Conservation (phyloP, 1,284 basidiomycete species). For the Malassezia equina region DNA sequence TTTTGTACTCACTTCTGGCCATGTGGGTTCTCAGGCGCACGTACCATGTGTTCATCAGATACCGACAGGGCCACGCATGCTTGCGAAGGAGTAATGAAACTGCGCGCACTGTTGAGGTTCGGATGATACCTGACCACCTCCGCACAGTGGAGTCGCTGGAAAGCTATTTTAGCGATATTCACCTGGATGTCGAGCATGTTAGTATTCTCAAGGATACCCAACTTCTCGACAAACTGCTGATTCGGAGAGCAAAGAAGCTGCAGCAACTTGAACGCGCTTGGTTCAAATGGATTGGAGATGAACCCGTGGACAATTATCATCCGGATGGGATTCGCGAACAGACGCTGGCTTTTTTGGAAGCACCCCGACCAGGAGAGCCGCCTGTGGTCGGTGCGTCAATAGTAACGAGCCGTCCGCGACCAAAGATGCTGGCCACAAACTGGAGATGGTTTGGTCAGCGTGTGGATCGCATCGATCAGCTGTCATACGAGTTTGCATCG, state of each 20-base stretch:
- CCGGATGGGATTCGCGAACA: constrained; percentile 50
- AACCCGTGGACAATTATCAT: constrained; percentile 63
- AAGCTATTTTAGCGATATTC: constrained; percentile 72
- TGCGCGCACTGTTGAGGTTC: constrained; percentile 81
- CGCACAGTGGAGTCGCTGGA: constrained; percentile 73
- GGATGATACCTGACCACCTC: constrained; percentile 69
- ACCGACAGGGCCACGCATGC: constrained; percentile 57
- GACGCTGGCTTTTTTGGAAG: not conserved
- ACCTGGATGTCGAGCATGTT: constrained; percentile 66
- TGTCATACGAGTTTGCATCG: constrained; percentile 28
- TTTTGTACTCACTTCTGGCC: constrained; percentile 75
- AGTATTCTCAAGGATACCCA: constrained; percentile 75
- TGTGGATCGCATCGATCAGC: constrained; percentile 36
- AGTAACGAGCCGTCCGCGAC: constrained; percentile 20
- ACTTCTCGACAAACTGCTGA: constrained; percentile 62
- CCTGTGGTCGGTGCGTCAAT: constrained; percentile 5
- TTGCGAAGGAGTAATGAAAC: not conserved
- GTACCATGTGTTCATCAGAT: constrained; percentile 78
- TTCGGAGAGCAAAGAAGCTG: constrained; percentile 66
- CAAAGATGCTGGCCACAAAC: constrained; percentile 18
- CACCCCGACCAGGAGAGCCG: not conserved
- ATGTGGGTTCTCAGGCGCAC: constrained; percentile 78
- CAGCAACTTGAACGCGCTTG: constrained; percentile 68
- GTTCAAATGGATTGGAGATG: constrained; percentile 84
- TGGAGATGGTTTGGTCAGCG: constrained; percentile 30